phyloP scores from a whole-genome alignment of 768 basidiomycete species.

The Russula foetens region DNA sequence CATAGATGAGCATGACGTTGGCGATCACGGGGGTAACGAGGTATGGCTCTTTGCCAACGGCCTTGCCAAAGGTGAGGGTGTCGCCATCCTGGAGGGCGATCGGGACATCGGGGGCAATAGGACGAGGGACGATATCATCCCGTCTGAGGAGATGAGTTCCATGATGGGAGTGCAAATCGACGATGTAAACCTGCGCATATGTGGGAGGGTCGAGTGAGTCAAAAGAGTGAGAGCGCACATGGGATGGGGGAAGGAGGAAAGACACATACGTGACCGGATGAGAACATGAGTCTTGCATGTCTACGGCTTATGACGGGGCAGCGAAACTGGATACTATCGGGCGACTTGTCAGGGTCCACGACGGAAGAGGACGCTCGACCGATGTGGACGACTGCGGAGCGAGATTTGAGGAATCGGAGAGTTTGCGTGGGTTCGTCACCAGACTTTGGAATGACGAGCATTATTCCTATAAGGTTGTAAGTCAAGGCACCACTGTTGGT shows the following conservation, averaged over 20 bases:
- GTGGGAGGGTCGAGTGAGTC: no score
- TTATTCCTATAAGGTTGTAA: constrained; percentile 40
- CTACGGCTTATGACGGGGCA: constrained; percentile 74
- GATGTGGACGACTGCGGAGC: constrained; percentile 47
- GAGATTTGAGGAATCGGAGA: constrained; percentile 45
- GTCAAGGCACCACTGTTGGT: not conserved
- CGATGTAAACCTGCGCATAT: constrained; percentile 49
- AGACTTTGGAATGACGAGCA: constrained; percentile 48
- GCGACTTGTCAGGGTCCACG: constrained; percentile 32
- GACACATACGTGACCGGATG: constrained; percentile 55
- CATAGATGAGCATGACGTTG: constrained; percentile 48
- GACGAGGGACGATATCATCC: constrained; percentile 40
- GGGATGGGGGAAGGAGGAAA: no score
- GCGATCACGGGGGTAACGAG: constrained; percentile 56
- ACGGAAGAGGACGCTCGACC: constrained; percentile 57
- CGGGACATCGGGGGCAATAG: constrained; percentile 47
- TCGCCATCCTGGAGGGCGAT: constrained; percentile 58
- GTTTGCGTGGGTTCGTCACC: constrained; percentile 37
- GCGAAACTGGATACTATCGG: constrained; percentile 52
- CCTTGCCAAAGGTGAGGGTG: constrained; percentile 68
- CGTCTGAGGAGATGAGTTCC: constrained; percentile 59
- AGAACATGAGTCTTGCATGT: constrained; percentile 71
- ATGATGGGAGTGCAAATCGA: constrained; percentile 68
- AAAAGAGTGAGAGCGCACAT: no score
- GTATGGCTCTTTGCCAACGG: constrained; percentile 54